Base-by-base conservation (phyloP, 257 asterid genomes). In the Penstemon eatonii region DNA sequence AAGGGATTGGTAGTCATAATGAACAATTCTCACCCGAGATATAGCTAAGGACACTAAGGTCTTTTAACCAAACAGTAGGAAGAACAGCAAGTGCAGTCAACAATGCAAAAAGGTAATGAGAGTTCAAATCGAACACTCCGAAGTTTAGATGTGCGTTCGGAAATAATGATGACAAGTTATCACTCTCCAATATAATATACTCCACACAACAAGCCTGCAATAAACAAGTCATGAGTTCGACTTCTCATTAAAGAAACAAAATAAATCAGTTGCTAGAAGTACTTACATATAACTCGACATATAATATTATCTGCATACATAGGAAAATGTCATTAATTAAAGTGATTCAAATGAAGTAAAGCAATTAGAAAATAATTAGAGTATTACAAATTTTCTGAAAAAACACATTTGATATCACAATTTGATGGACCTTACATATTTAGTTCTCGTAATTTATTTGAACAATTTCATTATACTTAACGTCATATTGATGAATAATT, bases 221-320 rank as follows among this genome's bases (percentile, higher is more conserved):
- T 45, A 63, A 40, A n/a, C 41, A 50, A 39, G 7, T 46, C 13
- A 60, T 60, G 18, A 40, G 15, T 60, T 10, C 13, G 15, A 25
- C 1, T 60, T 5, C 10, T 12, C 65, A 65, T 42, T 43, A 62
- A 3, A 62, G 19, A 42, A 62, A 44, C 67, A 63, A 12, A 46
- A 4, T 46, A 63, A 63, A 56, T 18, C 12, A 45, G 8, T 59
- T 38, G 56, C 42, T 19, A 60, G 65, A 68, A 65, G 74, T 58
- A 86, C 99, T 91, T 86, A 94, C 99, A 60, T 94, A 94, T 84
- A 94, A 84, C 69, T 94, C 99, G 74, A 85, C 83, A 64, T 91
- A 94, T 59, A 94, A 82, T 58, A 86, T 69, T 46, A 94, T 86
- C 99, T 94, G 98, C 96, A 82, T 25, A 64, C 61, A 75, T 45